Evolutionary conservation across 148 eudicot genomes (phyloP), one percentile per base, ranked within the genome.

Genomic region (Rhododendron henanense): DNA sequence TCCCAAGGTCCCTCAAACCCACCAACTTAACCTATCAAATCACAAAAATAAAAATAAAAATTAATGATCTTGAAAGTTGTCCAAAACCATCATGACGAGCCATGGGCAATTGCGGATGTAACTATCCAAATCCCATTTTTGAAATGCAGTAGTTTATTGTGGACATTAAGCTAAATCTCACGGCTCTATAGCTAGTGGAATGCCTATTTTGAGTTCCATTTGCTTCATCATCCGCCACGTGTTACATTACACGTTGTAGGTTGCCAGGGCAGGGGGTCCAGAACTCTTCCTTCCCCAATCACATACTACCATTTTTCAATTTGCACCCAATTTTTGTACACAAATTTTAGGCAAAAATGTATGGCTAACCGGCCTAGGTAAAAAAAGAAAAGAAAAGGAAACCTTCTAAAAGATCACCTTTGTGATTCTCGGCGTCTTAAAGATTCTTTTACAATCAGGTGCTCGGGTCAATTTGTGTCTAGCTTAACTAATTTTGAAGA

Each of bases 191-290:
- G 2, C 18, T 81, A 81, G 87, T 86, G 87, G 87, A 51, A 23
- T 50, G 55, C 15, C 84, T 65, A 79, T 35, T 81, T 50, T 81
- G 84, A 80, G 50, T 65, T 67, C 87, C 84, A 86, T 71, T 86
- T 69, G 53, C 84, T 21, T 55, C 59, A 15, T 51, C 35, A 44
- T 79, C 25, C 28, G 61, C 79, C 87, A 50, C 84, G 87, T 86
- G 87, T 86, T 86, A 3, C 87, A 81, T 41, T 59, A 23, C 31
- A n/a, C 33, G 73, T 21, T 7, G 69, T 21, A 63, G 69, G 69
- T 9, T 65, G 33, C 33, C 25, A 65, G 31, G 44, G 45, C 45
- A 41, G 7, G 7, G 45, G 45, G 45, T 41, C 45, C 45, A 41
- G 8, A 63, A 59, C 65, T 59, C 65, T 59, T 23, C 65, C 9